Evolutionary conservation across 306 rosid genomes (phyloP), one percentile per base, ranked within the genome.

Genomic region (Casuarina glauca): DNA sequence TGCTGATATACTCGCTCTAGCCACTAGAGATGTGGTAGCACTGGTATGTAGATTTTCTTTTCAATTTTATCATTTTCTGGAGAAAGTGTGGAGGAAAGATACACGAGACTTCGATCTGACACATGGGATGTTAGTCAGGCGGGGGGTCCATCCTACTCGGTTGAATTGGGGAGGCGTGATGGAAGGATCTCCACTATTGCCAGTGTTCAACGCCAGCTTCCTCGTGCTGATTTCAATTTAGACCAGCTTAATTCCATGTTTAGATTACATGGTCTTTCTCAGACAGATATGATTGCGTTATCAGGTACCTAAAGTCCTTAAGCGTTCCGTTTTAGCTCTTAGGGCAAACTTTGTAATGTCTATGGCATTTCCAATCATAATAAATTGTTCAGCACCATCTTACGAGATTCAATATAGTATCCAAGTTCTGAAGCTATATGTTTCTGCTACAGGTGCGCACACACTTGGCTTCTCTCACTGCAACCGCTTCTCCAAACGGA

Each of bases 1-100:
- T 66, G 83, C 88, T 26, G 88, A 84, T 77, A 74, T 84, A 9
- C 83, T 84, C 5, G 88, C 88, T 16, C 80, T 84, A 7, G 88
- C 85, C 13, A 84, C 88, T 4, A 77, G 88, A 70, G 88, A 84
- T 71, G 85, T 74, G 50, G 78, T 84, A 3, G 79, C 41, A 9
- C 36, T 81, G 85, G 88, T 84, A 84, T 26, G n/a, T 55, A 11
- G 10, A 2, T 52, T 36, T 26, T 7, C 39, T 57, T 3, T 57
- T 2, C 39, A 58, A 26, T 41, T 66, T 66, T 42, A 17, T 32
- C 16, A 4, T 60, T 26, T 60, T 60, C 67, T 7, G 16, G 9
- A 2, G 15, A 32, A 60, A 60, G 1, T 7, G 32, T 26, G 32
- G 32, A 26, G 32, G 32, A 26, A 26, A 26, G 32, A 26, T 26